A percentile compares a stretch with the other conserved stretches of the same genome.
Evolutionary conservation across 2,329 filamentous ascomycete species (phyloP).

Genomic region (Coniochaeta ligniaria): DNA sequence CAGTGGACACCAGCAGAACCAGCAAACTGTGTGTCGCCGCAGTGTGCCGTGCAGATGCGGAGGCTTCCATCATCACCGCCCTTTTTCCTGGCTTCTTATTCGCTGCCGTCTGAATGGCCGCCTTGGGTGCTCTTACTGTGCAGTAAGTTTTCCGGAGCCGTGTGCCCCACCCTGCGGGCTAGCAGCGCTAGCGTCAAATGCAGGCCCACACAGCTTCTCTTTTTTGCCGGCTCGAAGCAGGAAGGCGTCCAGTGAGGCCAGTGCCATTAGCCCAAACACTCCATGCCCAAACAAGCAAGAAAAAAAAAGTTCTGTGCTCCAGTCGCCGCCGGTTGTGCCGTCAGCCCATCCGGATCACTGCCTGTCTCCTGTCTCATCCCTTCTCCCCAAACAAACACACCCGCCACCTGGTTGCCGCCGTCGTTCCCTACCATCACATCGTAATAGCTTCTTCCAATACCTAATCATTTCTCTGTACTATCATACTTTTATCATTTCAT

Average conservation of each 20-base stretch:
- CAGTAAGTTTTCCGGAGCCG: background rate
- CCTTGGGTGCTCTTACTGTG: background rate
- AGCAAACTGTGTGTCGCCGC: background rate
- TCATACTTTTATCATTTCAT: background rate
- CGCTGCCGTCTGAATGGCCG: background rate
- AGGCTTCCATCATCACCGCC: background rate
- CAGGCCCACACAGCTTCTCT: background rate
- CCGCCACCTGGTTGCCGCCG: background rate
- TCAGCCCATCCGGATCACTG: slow-evolving; percentile 1
- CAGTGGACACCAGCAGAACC: background rate
- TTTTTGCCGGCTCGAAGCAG: background rate
- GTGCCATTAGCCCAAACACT: slow-evolving; percentile 13
- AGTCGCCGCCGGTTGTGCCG: slow-evolving; percentile 1
- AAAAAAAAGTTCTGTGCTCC: slow-evolving; percentile 16
- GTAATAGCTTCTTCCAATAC: background rate
- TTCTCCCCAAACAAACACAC: background rate
- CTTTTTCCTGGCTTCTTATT: background rate
- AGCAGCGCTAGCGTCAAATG: background rate
- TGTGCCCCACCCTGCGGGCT: background rate
- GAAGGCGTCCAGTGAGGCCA: slow-evolving; percentile 8
- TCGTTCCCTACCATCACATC: background rate
- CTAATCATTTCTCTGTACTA: background rate
- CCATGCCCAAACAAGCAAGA: slow-evolving; percentile 8
- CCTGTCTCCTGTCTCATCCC: slow-evolving; percentile 1
- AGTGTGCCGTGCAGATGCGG: background rate